These are phyloP conservation scores for Comarum palustre DNA, from an alignment of 306 rosid genomes.

Conservation along the genomic window DNA sequence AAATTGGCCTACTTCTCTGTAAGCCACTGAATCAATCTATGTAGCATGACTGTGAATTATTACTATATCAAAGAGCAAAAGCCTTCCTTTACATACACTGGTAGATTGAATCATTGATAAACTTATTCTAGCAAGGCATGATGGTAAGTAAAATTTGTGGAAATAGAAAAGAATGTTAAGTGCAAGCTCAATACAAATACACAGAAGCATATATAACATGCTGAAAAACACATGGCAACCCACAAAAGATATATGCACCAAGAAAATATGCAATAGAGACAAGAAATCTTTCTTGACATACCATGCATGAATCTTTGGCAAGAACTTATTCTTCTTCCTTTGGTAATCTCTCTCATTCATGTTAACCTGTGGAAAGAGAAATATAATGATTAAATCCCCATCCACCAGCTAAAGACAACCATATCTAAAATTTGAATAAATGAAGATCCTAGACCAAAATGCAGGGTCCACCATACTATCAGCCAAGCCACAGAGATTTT, in stretches of 20 bases:
- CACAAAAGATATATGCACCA: not conserved
- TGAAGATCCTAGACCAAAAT: not conserved
- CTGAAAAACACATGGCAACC: not conserved
- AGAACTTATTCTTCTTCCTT: constrained; percentile 94
- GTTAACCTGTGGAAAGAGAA: constrained; percentile 63
- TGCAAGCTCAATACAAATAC: not conserved
- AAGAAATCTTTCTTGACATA: constrained; percentile 26
- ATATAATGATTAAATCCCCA: not conserved
- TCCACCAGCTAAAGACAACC: not conserved
- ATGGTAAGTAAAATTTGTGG: not conserved
- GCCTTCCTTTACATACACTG: not conserved
- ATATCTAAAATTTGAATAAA: not conserved
- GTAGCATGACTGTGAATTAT: not conserved
- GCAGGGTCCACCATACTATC: not conserved
- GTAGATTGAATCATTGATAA: not conserved
- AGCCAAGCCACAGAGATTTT: not conserved
- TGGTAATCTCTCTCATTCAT: constrained; percentile 97
- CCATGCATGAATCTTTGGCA: constrained; percentile 98
- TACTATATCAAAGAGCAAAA: not conserved
- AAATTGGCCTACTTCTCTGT: not conserved
- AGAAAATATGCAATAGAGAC: not conserved
- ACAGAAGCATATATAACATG: not conserved
- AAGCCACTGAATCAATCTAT: not conserved
- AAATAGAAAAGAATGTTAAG: not conserved
- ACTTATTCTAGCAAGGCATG: not conserved